Evolutionary conservation across 2,329 filamentous ascomycete genomes (phyloP), one percentile per base, ranked within the genome.

Genomic region (Leptographium procerum): DNA sequence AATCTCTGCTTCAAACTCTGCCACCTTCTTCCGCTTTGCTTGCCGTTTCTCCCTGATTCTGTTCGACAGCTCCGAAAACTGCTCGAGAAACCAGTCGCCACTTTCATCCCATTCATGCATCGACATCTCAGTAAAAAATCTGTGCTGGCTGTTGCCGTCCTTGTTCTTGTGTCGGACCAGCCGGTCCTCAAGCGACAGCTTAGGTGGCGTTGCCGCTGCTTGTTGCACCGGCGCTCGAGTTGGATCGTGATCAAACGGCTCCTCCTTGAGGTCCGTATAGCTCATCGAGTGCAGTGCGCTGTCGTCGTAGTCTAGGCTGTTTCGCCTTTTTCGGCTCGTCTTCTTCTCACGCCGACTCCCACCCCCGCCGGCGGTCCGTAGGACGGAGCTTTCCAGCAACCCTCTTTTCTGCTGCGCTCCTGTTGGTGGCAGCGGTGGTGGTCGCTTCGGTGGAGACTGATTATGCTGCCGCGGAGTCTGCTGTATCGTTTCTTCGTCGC

Each of bases 51-150:
- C 71, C 60, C 73, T 75, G 61, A 84, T 67, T 56, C 69, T 71
- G 60, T 73, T 69, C 66, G 82, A 74, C 48, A 84, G 69, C 3
- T 71, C 70, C 9, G 74, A 69, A 61, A 84, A 84, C 61, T 76
- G 77, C 50, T 75, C 74, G 26, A 82, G 70, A 58, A 84, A 82
- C 81, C 81, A 84, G 62, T 83, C 80, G 6, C 81, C 81, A 1
- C 80, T 75, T 16, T 75, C 71, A 63, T 84, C 81, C 81, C 81
- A 84, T 57, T 84, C 81, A 19, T 74, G 70, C 16, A 83, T 71
- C 1, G 76, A 69, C 74, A 84, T 78, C 56, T 73, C 73, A 3
- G 72, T 73, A 64, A 84, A 83, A 57, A 84, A 77, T 1, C 73
- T 67, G 34, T 70, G 71, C 64, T 81, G 78, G 29, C 62, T 60